Evolutionary conservation across 192 early-diverging fungal species (phyloP), one percentile per base, ranked within the genome.

Genomic region (Gamsiella multidivaricata): DNA sequence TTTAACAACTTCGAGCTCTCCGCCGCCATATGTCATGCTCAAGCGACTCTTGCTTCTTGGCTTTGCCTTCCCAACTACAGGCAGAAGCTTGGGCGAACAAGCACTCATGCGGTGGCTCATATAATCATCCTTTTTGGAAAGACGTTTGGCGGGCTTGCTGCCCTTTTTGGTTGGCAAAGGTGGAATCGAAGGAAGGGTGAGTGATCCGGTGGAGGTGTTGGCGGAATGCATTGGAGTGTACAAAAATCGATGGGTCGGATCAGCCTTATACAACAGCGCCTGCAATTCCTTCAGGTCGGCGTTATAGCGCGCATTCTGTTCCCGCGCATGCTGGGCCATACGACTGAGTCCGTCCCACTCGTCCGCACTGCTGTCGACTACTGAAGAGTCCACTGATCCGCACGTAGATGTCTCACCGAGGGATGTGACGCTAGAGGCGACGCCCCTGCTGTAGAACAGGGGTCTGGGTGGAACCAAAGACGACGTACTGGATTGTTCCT

Each of bases 91-190:
- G 18, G 74, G 61, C 18, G 74, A 78, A 37, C 50, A 59, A 50
- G 43, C 54, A 52, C 74, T 78, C 59, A 78, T 63, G 26, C 74
- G 74, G 62, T 78, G 74, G 49, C 65, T 78, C 74, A 78, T 78
- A 18, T 78, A 78, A n/a, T 78, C 74, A 15, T 78, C 74, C 61
- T 78, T 78, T 49, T 78, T 78, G 22, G 60, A 73, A 3, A 41
- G 4, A 2, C 18, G 23, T 20, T 61, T 61, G 37, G 10, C 17
- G 11, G 60, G 0, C 54, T 68, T 64, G 26, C 37, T 55, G 15
- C 62, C 73, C 25, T 53, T 66, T 11, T 34, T 28, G 37, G 34
- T 66, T 15, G 64, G 59, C 5, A 59, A 51, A 5, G 50, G 23
- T 3, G 54, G 25, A 1, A 57, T 42, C 3, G 59, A 58, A 22